Evolutionary conservation across 176 grass and related monocot genomes (phyloP).

Genomic region (Juncus effusus): DNA sequence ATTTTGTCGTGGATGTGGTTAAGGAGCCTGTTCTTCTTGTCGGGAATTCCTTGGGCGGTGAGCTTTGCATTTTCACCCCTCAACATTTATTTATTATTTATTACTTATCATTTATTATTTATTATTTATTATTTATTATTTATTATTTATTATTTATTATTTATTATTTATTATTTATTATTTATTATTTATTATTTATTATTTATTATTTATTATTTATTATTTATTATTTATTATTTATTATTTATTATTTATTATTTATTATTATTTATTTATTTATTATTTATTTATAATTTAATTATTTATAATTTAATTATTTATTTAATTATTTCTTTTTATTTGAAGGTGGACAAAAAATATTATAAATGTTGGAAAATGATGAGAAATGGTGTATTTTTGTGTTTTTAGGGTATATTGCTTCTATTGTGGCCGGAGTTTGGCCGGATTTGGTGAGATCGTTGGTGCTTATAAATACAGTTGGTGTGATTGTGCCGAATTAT

Average conservation of each 20-base stretch:
- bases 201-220: no score
- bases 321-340: no score
- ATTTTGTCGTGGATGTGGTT: constrained; percentile 79
- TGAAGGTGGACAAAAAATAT: no score
- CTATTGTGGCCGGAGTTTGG: constrained; percentile 67
- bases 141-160: background rate
- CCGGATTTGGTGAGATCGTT: constrained; percentile 77
- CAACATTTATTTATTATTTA: background rate
- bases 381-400: constrained; percentile 7
- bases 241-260: background rate
- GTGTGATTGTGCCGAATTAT: constrained; percentile 76
- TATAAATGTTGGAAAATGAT: background rate
- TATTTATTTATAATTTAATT: no score
- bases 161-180: no score
- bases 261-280: no score
- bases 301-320: no score
- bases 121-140: constrained; percentile 19
- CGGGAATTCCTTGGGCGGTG: constrained; percentile 97
- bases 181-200: no score
- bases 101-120: background rate
- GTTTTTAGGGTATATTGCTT: constrained; percentile 68
- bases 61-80: constrained; percentile 23
- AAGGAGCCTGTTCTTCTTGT: constrained; percentile 75
- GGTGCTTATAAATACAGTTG: constrained; percentile 84
- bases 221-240: constrained; percentile 9